Evolutionary conservation across 75 land plant genomes (phyloP), one percentile per base, ranked within the genome.

Genomic region (Pinus taeda): DNA sequence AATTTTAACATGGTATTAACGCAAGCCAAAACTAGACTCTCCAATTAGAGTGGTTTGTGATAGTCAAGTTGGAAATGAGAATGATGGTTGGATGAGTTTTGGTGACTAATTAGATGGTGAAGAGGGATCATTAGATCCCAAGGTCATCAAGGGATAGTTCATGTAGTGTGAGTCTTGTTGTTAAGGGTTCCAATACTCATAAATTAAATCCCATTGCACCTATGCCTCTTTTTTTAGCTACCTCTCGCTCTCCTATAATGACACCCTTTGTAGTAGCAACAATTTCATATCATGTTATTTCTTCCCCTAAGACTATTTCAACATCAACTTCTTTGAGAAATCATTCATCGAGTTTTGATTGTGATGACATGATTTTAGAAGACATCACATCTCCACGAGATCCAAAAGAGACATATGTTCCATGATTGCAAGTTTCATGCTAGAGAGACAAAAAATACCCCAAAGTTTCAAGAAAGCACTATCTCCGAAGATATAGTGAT

Each of bases 361-460:
- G 87, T 80, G 89, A 84, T 70, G 62, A 87, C 21, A 76, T 93
- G 82, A 87, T 96, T 60, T 77, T 88, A 59, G 93, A 96, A 80
- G 96, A 96, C 8, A 74, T 96, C 60, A 67, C 84, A 70, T 79
- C 83, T 4, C 12, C 87, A 74, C 86, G 84, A 74, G 92, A 90
- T 77, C 91, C 96, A 24, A 83, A 85, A 86, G 98, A 94, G 57
- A 80, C 85, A 18, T 91, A 92, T 74, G 78, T 79, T 53, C 82
- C 73, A 79, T 87, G 14, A 87, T 96, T 82, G 82, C 86, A 30
- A 80, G 76, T 74, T 96, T 60, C 77, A 84, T 96, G 63, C 91
- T 93, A 96, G 77, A 87, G 75, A 87, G 83, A 49, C 85, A 86
- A 74, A 89, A 90, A 75, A 91, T 92, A 76, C 87, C 93, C 2